Conservation (phyloP, 306 rosid genomes). For the Cicer arietinum region DNA sequence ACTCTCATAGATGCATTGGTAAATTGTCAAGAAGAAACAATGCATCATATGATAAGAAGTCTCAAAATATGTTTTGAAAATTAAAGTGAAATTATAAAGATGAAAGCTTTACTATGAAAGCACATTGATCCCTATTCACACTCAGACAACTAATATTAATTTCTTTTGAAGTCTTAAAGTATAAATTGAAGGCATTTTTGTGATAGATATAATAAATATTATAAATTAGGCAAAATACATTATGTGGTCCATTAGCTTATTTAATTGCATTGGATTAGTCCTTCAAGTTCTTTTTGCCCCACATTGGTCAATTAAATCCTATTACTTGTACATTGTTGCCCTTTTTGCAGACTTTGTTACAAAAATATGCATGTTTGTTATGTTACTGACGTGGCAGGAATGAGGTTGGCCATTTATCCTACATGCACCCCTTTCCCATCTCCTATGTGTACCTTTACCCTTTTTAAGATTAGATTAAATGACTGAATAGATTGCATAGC, state of each 20-base stretch:
- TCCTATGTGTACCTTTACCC: no score
- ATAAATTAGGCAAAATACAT: no score
- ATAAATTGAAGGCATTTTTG: not conserved
- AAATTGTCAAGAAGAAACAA: not conserved
- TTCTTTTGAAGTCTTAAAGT: not conserved
- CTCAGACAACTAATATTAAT: not conserved
- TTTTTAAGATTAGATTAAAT: no score
- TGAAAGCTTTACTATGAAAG: not conserved
- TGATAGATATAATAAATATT: not conserved
- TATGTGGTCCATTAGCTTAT: no score
- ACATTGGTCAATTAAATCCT: no score
- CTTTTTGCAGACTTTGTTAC: no score
- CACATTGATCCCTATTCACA: slow-evolving; percentile 2
- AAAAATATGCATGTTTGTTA: no score
- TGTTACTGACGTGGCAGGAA: no score
- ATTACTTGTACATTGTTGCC: not conserved
- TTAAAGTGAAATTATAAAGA: not conserved
- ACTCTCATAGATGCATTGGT: not conserved
- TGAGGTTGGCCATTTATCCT: no score
- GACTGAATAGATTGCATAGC: no score
- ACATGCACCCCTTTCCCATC: no score
- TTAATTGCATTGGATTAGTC: not conserved
- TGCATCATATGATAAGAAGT: not conserved
- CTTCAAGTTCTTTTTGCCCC: no score
- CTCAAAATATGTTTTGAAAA: not conserved